These are phyloP conservation scores for Phalaenopsis equestris DNA, from an alignment of 106 monocot genomes.

Conservation along the genomic window DNA sequence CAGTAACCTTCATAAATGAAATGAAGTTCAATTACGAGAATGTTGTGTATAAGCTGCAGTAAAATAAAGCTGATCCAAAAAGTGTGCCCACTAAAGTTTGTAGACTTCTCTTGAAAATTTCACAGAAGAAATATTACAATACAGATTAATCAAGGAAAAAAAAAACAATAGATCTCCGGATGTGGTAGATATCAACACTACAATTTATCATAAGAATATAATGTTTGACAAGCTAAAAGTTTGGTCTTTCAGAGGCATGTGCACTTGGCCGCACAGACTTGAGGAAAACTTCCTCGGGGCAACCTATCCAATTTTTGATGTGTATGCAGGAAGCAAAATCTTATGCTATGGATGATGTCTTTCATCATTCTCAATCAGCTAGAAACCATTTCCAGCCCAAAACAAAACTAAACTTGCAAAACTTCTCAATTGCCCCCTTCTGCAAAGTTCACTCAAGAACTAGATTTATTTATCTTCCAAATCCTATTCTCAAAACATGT, in stretches of 20 bases:
- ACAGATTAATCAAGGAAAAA: neutral
- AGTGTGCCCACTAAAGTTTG: neutral
- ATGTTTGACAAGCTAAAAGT: neutral
- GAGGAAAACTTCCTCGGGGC: neutral
- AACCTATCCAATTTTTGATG: neutral
- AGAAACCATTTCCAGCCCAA: neutral
- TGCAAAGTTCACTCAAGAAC: neutral
- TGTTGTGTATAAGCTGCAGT: neutral
- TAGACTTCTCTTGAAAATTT: neutral
- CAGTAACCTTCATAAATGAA: constrained; percentile 54
- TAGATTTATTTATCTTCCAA: neutral
- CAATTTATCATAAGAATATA: neutral
- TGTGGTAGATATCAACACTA: neutral
- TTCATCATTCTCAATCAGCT: neutral
- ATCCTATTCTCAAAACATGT: neutral
- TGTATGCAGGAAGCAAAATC: neutral
- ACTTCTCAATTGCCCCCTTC: neutral
- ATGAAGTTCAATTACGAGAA: neutral
- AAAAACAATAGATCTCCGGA: neutral
- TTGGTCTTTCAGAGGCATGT: neutral
- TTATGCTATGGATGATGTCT: neutral
- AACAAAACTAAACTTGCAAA: neutral
- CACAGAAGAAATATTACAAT: neutral
- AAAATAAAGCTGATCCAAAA: neutral
- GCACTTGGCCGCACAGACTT: no score